A percentile compares a stretch with the other conserved stretches of the same genome.
Evolutionary conservation across 2,329 filamentous ascomycete genomes (phyloP).

Genomic region (Coniochaeta hoffmannii): DNA sequence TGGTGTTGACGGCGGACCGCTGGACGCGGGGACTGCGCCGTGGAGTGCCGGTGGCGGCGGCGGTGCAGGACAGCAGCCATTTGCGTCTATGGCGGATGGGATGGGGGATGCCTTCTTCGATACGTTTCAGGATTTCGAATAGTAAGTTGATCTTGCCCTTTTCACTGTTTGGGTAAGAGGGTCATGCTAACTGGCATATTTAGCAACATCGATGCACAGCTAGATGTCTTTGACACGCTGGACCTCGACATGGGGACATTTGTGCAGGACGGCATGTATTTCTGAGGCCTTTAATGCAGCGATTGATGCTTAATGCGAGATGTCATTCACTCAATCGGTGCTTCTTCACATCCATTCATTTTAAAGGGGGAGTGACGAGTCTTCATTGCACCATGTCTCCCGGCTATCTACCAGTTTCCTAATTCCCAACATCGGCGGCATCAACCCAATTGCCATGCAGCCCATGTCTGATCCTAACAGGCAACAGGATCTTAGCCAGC

Average conservation of each 20-base stretch:
- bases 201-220: neutral
- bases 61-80: neutral
- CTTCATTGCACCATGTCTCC: neutral
- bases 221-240: conserved; percentile 6
- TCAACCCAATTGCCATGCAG: conserved; percentile 20
- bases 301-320: no score
- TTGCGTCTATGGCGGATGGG: neutral
- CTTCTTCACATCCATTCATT: no score
- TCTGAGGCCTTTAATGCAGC: no score
- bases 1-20: neutral
- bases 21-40: neutral
- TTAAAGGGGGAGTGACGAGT: no score
- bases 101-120: conserved; percentile 5
- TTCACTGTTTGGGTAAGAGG: neutral
- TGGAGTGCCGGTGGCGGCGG: neutral
- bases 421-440: conserved; percentile 6
- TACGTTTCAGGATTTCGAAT: conserved; percentile 3
- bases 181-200: neutral
- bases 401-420: neutral
- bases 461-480: conserved; percentile 11
- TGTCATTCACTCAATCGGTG: no score
- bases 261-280: neutral
- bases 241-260: conserved; percentile 6
- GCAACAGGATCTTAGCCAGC: conserved; percentile 12
- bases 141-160: neutral